Percentiles rank a stretch among this genome's conserved stretches.
Conservation (phyloP, 345 rosid species). For the Angophora floribunda region DNA sequence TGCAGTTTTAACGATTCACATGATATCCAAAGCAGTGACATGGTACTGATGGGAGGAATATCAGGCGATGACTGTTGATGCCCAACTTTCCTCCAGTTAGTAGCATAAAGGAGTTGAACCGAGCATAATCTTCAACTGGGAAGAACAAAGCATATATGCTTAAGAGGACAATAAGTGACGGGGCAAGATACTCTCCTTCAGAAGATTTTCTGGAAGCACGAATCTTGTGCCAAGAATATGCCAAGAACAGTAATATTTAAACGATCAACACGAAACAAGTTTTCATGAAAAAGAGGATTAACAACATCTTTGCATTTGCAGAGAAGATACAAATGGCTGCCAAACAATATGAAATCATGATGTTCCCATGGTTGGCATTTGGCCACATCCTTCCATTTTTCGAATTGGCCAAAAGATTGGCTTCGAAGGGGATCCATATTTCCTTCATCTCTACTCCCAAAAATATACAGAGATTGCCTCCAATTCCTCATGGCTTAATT, state of each 20-base stretch:
- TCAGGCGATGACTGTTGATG: neutral
- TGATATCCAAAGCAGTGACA: neutral
- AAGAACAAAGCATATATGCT: neutral
- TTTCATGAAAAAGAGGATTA: neutral
- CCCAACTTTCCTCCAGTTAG: neutral
- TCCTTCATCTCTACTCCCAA: slow-evolving; percentile 10
- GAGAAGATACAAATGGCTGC: neutral
- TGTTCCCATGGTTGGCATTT: slow-evolving; percentile 11
- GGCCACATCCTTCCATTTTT: slow-evolving; percentile 12
- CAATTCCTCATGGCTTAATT: neutral
- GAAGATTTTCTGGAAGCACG: neutral
- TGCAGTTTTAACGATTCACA: neutral
- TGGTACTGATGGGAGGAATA: neutral
- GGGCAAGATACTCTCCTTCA: neutral
- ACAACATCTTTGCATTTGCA: neutral
- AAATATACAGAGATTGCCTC: slow-evolving; percentile 13
- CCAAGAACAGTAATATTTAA: neutral
- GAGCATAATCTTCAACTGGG: neutral
- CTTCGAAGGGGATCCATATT: slow-evolving; percentile 5
- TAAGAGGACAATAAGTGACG: neutral
- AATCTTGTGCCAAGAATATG: neutral
- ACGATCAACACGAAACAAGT: neutral
- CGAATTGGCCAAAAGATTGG: slow-evolving; percentile 4
- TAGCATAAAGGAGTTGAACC: neutral
- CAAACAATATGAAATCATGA: neutral